Conservation (phyloP, 768 basidiomycete genomes). For the Trametes sanguinea region DNA sequence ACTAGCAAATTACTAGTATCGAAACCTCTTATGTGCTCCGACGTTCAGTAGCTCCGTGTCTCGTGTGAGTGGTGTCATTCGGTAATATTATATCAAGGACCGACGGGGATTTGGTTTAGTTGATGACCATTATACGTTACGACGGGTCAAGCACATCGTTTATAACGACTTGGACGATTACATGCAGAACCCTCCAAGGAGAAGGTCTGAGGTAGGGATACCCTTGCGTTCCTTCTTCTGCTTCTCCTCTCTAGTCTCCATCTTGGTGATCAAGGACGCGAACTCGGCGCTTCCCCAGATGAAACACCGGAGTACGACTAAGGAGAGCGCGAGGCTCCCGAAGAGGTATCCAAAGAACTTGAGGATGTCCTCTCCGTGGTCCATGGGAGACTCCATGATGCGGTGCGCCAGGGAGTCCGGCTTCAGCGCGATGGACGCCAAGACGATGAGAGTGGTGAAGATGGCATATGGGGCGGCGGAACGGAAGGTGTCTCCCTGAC, state of each 20-base stretch:
- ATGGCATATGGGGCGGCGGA: slow-evolving; percentile 18
- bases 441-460: slow-evolving; percentile 16
- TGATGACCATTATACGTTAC: too few species aligned
- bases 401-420: slow-evolving; percentile 19
- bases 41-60: too few species aligned
- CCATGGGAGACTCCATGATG: slow-evolving; percentile 11
- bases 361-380: background rate
- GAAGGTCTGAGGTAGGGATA: background rate
- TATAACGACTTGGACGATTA: background rate
- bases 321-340: background rate
- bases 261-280: background rate
- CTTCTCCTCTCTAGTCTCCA: slow-evolving; percentile 1
- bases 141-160: too few species aligned
- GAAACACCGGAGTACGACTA: background rate
- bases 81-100: too few species aligned
- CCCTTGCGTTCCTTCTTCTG: background rate
- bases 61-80: too few species aligned
- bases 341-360: background rate
- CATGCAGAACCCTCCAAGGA: slow-evolving; percentile 11
- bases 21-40: too few species aligned
- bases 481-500: slow-evolving; percentile 17
- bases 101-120: too few species aligned
- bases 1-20: too few species aligned
- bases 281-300: slow-evolving; percentile 6
- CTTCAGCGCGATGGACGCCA: slow-evolving; percentile 13